These are phyloP conservation scores for Fraxinus xanthoxyloides DNA, from an alignment of 305 asterid genomes.

Conservation along the genomic window DNA sequence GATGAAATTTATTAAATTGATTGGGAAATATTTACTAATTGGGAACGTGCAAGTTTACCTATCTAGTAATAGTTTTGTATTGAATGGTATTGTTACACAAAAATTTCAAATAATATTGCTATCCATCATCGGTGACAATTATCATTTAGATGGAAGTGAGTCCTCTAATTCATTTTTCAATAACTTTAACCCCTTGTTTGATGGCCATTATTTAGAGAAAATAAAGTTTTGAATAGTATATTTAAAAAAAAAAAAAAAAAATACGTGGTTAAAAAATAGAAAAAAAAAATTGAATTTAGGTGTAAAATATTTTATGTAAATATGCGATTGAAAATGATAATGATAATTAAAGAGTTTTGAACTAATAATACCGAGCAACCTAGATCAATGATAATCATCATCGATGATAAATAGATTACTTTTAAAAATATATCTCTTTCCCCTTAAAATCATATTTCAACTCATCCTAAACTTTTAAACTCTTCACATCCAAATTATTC, in stretches of 20 bases:
- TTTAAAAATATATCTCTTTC: neutral
- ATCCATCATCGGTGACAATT: neutral
- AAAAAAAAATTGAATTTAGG: too few species aligned
- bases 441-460: neutral
- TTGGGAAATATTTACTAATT: neutral
- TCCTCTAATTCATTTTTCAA: neutral
- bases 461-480: neutral
- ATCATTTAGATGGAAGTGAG: neutral
- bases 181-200: neutral
- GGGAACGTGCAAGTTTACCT: neutral
- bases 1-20: neutral
- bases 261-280: too few species aligned
- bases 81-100: neutral
- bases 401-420: too few species aligned
- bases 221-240: neutral
- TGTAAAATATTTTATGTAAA: too few species aligned
- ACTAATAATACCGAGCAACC: neutral
- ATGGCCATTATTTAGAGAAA: too few species aligned
- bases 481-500: neutral
- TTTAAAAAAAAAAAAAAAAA: too few species aligned
- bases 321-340: too few species aligned
- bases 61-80: neutral
- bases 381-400: neutral
- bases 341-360: neutral
- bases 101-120: neutral